Percentiles rank a stretch among this genome's conserved stretches.
Evolutionary conservation across 139 green algal genomes (phyloP).

Genomic region (Chlorella sorokiniana): DNA sequence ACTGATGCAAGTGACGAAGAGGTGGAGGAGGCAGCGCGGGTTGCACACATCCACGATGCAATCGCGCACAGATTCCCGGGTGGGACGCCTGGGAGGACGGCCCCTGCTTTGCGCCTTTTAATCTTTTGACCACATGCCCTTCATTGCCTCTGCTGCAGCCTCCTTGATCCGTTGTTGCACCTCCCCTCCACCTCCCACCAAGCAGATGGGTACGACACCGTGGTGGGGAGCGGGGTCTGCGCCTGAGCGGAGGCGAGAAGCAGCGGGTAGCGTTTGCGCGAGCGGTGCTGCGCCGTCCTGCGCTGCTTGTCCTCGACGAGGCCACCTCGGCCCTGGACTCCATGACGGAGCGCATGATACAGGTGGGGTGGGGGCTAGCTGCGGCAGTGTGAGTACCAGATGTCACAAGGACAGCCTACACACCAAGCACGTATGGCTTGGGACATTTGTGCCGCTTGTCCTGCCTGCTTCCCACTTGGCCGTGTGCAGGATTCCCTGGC

Average conservation of each 20-base stretch:
- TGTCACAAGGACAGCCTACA: no score
- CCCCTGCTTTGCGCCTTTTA: no score
- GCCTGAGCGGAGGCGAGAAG: constrained; percentile 80
- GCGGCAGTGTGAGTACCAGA: no score
- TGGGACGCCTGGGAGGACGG: neutral
- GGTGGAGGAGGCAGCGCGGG: constrained; percentile 62
- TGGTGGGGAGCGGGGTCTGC: constrained; percentile 53
- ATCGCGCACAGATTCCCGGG: constrained; percentile 77
- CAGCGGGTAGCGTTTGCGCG: constrained; percentile 86
- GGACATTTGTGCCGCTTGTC: no score
- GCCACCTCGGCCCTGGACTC: constrained; percentile 89
- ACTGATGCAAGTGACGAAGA: constrained; percentile 41
- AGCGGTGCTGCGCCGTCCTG: constrained; percentile 73
- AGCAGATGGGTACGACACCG: constrained; percentile 46
- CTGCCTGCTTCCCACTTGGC: neutral
- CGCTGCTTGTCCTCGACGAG: constrained; percentile 85
- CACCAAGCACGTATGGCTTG: neutral
- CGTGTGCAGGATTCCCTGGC: constrained; percentile 46
- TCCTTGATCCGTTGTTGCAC: neutral
- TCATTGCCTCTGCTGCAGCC: neutral
- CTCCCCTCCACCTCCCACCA: constrained; percentile 39
- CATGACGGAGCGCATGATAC: constrained; percentile 42
- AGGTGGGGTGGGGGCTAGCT: neutral
- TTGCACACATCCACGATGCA: constrained; percentile 78
- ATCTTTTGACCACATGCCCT: neutral